Percentiles rank a stretch among this genome's conserved stretches.
phyloP scores from a whole-genome alignment of 768 basidiomycete genomes.

The Roridomyces roridus region DNA sequence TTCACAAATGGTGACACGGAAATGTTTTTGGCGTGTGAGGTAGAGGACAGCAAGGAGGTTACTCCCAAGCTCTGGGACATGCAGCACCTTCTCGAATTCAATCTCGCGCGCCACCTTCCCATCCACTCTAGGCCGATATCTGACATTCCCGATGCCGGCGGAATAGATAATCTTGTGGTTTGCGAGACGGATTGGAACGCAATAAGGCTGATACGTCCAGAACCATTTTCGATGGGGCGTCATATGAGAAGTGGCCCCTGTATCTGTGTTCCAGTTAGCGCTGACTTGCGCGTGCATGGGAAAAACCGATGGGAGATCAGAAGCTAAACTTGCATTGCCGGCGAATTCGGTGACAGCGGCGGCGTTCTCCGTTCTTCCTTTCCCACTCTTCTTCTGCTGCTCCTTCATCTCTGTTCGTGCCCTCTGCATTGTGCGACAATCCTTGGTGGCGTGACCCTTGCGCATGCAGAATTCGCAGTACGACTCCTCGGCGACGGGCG shows the following conservation, averaged over 20 bases:
- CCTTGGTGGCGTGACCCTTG: too few relatives aligned
- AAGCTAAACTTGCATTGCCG: constrained; percentile 20
- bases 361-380: not conserved
- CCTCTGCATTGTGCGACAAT: too few relatives aligned
- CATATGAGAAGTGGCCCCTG: too few relatives aligned
- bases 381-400: constrained; percentile 2
- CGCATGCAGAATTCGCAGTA: constrained; percentile 14
- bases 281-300: constrained; percentile 28
- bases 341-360: constrained; percentile 14
- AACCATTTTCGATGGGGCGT: too few relatives aligned
- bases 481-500: not conserved
- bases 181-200: too few relatives aligned
- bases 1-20: constrained; percentile 7
- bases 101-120: constrained; percentile 4
- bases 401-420: not conserved
- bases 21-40: constrained; percentile 17
- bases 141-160: constrained; percentile 33
- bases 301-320: constrained; percentile 7
- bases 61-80: too few relatives aligned
- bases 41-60: too few relatives aligned
- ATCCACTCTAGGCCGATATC: constrained; percentile 23
- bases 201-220: too few relatives aligned
- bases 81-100: not conserved
- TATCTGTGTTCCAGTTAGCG: too few relatives aligned
- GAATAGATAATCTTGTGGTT: too few relatives aligned